A percentile compares a stretch with the other conserved stretches of the same genome.
Evolutionary conservation across 805 yeast species (phyloP).

Genomic region (Yamadazyma scolyti): DNA sequence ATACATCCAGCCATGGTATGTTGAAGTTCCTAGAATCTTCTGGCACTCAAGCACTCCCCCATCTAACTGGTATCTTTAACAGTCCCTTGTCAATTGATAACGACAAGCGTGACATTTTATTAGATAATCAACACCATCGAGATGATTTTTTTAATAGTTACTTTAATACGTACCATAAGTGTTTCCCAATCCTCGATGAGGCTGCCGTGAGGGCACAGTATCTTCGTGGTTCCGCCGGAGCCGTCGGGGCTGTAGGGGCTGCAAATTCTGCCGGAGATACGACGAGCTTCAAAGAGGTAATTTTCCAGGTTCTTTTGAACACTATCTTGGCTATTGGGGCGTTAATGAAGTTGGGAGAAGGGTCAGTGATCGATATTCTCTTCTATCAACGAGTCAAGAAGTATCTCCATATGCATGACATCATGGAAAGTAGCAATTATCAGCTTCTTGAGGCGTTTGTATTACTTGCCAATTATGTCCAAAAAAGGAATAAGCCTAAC

Average conservation of each 20-base stretch:
- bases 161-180: slow-evolving; percentile 56
- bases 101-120: slow-evolving; percentile 3
- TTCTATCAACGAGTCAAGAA: slow-evolving; percentile 54
- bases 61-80: too few species aligned
- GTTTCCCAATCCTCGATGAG: slow-evolving; percentile 60
- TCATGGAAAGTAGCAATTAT: slow-evolving; percentile 59
- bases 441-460: slow-evolving; percentile 44
- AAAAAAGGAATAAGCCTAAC: slow-evolving; percentile 62
- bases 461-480: slow-evolving; percentile 53
- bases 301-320: slow-evolving; percentile 52
- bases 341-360: slow-evolving; percentile 60
- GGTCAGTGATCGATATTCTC: slow-evolving; percentile 38
- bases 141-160: slow-evolving; percentile 34
- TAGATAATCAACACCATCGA: slow-evolving; percentile 6
- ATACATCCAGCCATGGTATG: slow-evolving; percentile 8
- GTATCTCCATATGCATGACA: slow-evolving; percentile 34
- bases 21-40: slow-evolving; percentile 6
- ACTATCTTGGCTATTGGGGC: slow-evolving; percentile 66
- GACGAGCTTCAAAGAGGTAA: slow-evolving; percentile 22
- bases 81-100: slow-evolving; percentile 2
- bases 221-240: too few species aligned
- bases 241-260: too few species aligned
- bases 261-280: too few species aligned
- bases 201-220: too few species aligned
- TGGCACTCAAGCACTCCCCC: too few species aligned